Evolutionary conservation across 176 grass and related monocot species (phyloP).

Genomic region (Tillandsia leiboldiana): DNA sequence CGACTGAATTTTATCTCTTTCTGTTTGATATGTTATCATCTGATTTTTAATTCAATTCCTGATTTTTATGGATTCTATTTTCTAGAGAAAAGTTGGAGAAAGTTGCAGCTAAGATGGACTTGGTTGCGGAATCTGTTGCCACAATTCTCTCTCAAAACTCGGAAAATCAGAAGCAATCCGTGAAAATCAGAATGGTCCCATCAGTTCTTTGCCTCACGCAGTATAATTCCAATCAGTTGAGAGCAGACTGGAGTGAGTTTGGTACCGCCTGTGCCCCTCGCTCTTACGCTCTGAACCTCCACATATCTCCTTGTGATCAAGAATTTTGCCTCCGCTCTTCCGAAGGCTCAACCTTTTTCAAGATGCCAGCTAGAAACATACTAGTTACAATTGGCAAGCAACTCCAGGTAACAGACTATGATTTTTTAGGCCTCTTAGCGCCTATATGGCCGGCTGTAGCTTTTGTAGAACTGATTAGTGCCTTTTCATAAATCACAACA

Average conservation of each 20-base stretch:
- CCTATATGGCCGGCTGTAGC: background rate
- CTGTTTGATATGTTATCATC: too few relatives aligned
- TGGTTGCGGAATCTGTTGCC: conserved; percentile 29
- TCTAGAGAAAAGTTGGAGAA: conserved; percentile 61
- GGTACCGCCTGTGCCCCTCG: conserved; percentile 24
- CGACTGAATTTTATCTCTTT: background rate
- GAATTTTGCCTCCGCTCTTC: conserved; percentile 46
- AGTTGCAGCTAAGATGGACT: conserved; percentile 46
- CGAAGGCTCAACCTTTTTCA: conserved; percentile 40
- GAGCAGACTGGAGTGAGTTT: conserved; percentile 24
- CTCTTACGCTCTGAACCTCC: conserved; percentile 50
- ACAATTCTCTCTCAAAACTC: conserved; percentile 35
- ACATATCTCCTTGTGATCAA: conserved; percentile 33
- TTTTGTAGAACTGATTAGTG: too few relatives aligned
- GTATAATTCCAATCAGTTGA: conserved; percentile 34
- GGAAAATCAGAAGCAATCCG: conserved; percentile 19
- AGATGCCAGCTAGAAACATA: conserved; percentile 44
- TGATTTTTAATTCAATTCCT: background rate
- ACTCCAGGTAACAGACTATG: conserved; percentile 45
- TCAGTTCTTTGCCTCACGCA: conserved; percentile 54
- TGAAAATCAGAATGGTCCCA: conserved; percentile 12
- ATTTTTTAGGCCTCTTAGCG: background rate
- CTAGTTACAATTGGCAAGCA: conserved; percentile 60
- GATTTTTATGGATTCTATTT: conserved; percentile 1
- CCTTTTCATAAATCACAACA: too few relatives aligned